Base-by-base conservation (phyloP, 2,329 filamentous ascomycete species). In the Scedosporium apiospermum region DNA sequence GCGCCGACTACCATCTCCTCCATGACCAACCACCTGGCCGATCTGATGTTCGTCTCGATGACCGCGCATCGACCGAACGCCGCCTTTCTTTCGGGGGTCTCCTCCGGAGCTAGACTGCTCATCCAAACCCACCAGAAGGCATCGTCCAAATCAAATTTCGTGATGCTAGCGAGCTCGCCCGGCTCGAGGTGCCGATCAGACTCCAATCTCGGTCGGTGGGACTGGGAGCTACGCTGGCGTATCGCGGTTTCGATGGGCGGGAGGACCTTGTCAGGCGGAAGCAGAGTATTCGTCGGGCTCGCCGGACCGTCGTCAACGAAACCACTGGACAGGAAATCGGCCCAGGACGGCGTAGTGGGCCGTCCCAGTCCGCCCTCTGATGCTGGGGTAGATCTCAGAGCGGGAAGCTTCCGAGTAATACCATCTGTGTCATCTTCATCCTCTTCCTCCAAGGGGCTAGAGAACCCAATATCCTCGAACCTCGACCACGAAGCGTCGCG, bases 81-180 rank as follows among this genome's bases (percentile, higher is more conserved):
- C 5, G 93, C 88, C 73, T 99, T 99, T 65, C 95, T 86, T 57
- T 88, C 83, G 0, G 86, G 76, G 0, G 93, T 90, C 76, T 99
- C 95, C 70, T 99, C 95, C 0, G 87, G 89, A 1, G 93, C 92
- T 69, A 99, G 78, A 80, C 93, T 98, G 68, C 87, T 96, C 82
- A 99, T 98, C 95, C 95, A 99, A 3, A 98, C 95, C 93, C 95
- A 98, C 95, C 95, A 99, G 74, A 99, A 99, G 1, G 92, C 89
- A 72, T 98, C 93, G 69, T 99, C 95, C 4, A 99, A 80, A 65
- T 95, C 88, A 63, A 98, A 84, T 44, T 83, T 83, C 26, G 85
- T 89, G 70, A 99, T 96, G 71, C 92, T 98, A 34, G 95, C 95
- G 63, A 99, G 82, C 79, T 99, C 95, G 60, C 92, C 95, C 0